Base-by-base conservation (phyloP, 2,329 filamentous ascomycete species). In the Fusarium mundagurra region DNA sequence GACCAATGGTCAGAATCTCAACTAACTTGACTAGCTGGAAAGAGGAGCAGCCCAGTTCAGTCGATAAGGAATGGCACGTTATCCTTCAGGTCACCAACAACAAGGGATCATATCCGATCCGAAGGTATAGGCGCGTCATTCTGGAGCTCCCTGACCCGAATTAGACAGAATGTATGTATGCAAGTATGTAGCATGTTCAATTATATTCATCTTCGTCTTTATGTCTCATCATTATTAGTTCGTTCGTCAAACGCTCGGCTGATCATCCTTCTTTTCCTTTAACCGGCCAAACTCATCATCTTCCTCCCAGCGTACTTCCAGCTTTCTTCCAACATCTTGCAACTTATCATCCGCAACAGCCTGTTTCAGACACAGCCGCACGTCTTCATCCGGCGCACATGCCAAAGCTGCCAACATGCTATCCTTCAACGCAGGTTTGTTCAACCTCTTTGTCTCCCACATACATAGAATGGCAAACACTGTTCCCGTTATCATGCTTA, bases 71-170 rank as follows among this genome's bases (percentile, higher is more conserved):
- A 43, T 69, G 67, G 67, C 57, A 69, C n/a, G 44, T 69, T 2
- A 38, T 69, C 29, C 45, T 69, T 8, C 64, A 69, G 43, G 64
- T 69, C 6, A 69, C 57, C 5, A 69, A 69, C 38, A 63, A 27
- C 10, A 69, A 69, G 6, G 67, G 67, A 1, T 18, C 27, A 5
- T 53, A 69, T 18, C 67, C 64, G 0, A 41, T 64, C 6, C 50
- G 67, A 12, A 47, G 67, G 4, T 69, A 69, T 9, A 22, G 17
- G 1, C 67, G 67, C 1, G 33, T 69, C 0, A 64, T 69, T 7
- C 43, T 69, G 0, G 55, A 69, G 24, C 22, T 68, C 8, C 65
- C 62, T 2, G 45, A 65, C 1, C n/a, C 17, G 8, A 13, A 41
- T 2, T 41, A 41, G 38, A 41, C 7, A 39, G 20, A 1, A 22